A percentile compares a stretch with the other conserved stretches of the same genome.
Evolutionary conservation across 805 yeast species (phyloP).

Genomic region (Yueomyces sp.): DNA sequence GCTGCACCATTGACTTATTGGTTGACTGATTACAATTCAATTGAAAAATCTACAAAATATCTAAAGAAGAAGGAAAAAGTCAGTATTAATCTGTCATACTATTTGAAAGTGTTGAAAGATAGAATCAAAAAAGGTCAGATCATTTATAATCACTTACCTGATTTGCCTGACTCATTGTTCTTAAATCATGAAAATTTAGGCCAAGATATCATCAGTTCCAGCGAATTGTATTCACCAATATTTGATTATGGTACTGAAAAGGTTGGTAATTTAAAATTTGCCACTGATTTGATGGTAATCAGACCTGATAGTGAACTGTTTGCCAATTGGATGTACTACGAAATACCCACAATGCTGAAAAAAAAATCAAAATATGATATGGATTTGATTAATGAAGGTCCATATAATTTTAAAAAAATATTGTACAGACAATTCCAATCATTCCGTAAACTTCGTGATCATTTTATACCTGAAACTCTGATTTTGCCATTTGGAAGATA

Average conservation of each 20-base stretch:
- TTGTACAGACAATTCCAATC: slow-evolving; percentile 18
- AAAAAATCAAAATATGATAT: slow-evolving; percentile 15
- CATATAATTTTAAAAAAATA: slow-evolving; percentile 15
- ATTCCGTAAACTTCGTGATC: slow-evolving; percentile 14
- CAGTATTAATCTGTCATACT: slow-evolving; percentile 13
- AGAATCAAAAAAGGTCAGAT: slow-evolving; percentile 13
- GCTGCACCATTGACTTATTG: slow-evolving; percentile 36
- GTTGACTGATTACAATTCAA: slow-evolving; percentile 19
- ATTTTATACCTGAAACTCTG: slow-evolving; percentile 15
- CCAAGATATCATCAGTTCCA: slow-evolving; percentile 16
- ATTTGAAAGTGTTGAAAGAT: slow-evolving; percentile 9
- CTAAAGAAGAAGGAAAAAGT: slow-evolving; percentile 8
- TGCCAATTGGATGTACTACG: slow-evolving; percentile 4
- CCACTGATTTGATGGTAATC: slow-evolving; percentile 47
- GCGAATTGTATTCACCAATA: slow-evolving; percentile 13
- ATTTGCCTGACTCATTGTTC: slow-evolving; percentile 15
- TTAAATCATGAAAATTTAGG: slow-evolving; percentile 18
- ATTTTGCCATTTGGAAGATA: slow-evolving; percentile 22
- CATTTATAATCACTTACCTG: slow-evolving; percentile 30
- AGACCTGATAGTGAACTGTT: slow-evolving; percentile 30
- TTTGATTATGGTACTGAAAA: slow-evolving; percentile 10
- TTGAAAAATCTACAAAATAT: slow-evolving; percentile 10
- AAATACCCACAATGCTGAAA: slow-evolving; percentile 10
- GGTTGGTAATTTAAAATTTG: slow-evolving; percentile 20
- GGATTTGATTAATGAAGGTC: slow-evolving; percentile 20